Evolutionary conservation across 257 asterid genomes (phyloP).

Genomic region (Salvia hispanica): DNA sequence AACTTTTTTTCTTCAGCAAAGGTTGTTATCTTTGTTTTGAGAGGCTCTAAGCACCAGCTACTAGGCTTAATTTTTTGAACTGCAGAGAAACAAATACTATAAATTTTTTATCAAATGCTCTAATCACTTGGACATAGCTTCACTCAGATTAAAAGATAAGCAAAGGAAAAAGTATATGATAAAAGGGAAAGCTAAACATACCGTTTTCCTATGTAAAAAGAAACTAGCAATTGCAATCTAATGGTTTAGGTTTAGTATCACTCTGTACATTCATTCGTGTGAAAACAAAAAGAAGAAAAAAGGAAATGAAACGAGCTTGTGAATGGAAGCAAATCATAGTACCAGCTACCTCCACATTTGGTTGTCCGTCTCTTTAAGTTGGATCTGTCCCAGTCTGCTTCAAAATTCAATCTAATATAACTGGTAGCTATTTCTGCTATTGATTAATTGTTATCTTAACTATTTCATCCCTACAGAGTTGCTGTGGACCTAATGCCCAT

Average conservation of each 20-base stretch:
- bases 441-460: background rate
- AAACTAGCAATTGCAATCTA: too few relatives aligned
- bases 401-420: conserved; percentile 1
- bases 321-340: conserved; percentile 17
- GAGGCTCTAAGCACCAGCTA: conserved; percentile 4
- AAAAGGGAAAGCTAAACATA: background rate
- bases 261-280: conserved; percentile 13
- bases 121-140: conserved; percentile 12
- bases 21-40: background rate
- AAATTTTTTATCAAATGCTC: conserved; percentile 7
- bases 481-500: conserved; percentile 75
- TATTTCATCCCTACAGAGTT: conserved; percentile 47
- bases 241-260: background rate
- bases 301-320: background rate
- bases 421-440: conserved; percentile 12
- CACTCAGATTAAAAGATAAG: background rate
- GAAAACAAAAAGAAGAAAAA: background rate
- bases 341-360: conserved; percentile 14
- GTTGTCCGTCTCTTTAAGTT: background rate
- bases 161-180: background rate
- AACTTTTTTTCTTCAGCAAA: conserved; percentile 10
- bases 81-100: background rate
- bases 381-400: conserved; percentile 11
- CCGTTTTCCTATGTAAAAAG: background rate
- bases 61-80: conserved; percentile 20